phyloP scores from a whole-genome alignment of 23 red algal species.

The Gracilaria caudata region DNA sequence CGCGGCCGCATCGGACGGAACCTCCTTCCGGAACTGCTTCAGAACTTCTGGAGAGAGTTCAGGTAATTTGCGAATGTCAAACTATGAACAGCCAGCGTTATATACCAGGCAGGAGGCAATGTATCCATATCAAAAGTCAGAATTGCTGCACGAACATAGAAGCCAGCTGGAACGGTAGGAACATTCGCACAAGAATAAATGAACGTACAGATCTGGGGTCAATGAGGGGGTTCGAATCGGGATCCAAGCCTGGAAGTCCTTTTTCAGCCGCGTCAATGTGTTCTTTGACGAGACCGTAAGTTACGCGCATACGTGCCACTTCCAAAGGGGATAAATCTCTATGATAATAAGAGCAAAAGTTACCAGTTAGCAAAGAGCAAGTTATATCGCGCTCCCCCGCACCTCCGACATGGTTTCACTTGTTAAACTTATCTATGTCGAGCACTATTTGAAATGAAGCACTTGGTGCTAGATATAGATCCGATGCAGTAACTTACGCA shows the following conservation, averaged over 20 bases:
- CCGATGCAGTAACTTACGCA: background rate
- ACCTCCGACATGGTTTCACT: background rate
- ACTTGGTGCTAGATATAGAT: background rate
- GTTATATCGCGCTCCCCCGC: background rate
- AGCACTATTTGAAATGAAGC: background rate
- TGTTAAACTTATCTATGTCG: too few species aligned
- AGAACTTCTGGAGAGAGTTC: slow-evolving; percentile 21
- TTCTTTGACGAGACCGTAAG: slow-evolving; percentile 52
- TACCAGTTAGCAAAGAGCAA: background rate
- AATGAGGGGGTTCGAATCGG: slow-evolving; percentile 40
- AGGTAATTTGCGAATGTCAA: slow-evolving; percentile 31
- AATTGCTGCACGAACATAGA: background rate
- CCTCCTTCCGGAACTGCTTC: slow-evolving; percentile 41
- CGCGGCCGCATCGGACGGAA: slow-evolving; percentile 37
- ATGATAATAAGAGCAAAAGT: background rate
- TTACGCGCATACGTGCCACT: slow-evolving; percentile 56
- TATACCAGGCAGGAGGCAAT: background rate
- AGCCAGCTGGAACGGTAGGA: background rate
- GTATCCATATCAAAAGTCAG: background rate
- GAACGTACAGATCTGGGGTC: slow-evolving; percentile 60
- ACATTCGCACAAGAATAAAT: background rate
- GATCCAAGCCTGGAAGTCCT: slow-evolving; percentile 14
- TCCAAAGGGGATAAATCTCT: slow-evolving; percentile 41
- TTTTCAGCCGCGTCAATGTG: slow-evolving; percentile 35
- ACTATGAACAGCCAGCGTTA: background rate